Conservation (phyloP, 2,329 filamentous ascomycete genomes). For the Reticulascus tulasneorum region DNA sequence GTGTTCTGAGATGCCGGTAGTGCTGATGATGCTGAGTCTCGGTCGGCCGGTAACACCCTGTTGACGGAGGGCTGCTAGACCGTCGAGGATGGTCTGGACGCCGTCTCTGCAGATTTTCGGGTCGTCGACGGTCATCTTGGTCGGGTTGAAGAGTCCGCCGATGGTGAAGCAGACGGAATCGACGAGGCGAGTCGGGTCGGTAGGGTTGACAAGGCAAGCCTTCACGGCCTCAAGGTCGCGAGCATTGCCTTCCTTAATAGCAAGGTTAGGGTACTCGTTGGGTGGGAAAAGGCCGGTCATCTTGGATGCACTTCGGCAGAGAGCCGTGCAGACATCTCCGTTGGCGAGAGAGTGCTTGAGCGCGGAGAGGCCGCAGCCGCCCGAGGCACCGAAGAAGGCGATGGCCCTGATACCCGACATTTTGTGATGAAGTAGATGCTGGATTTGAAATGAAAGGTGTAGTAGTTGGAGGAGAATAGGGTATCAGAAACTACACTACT, state of each 20-base stretch:
- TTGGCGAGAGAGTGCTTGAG: conserved; percentile 31
- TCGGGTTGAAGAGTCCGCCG: conserved; percentile 25
- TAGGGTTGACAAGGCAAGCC: conserved; percentile 23
- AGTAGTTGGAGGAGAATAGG: no score
- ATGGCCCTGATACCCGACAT: conserved; percentile 19
- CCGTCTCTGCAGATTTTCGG: conserved; percentile 36
- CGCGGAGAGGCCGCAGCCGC: conserved; percentile 33
- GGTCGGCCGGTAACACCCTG: conserved; percentile 22
- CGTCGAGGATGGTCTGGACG: conserved; percentile 27
- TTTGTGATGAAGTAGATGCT: neutral
- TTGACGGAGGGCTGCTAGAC: conserved; percentile 22
- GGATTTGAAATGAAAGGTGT: no score
- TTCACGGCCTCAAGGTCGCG: conserved; percentile 28
- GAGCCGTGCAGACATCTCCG: conserved; percentile 34
- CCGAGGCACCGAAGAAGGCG: conserved; percentile 39
- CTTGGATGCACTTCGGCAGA: conserved; percentile 37
- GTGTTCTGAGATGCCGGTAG: conserved; percentile 33
- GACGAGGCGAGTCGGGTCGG: conserved; percentile 24
- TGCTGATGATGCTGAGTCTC: conserved; percentile 29
- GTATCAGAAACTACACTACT: no score
- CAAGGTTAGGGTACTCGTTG: conserved; percentile 26
- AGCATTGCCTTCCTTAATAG: conserved; percentile 34
- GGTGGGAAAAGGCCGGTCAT: conserved; percentile 27
- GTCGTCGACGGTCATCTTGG: conserved; percentile 27
- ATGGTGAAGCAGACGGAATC: conserved; percentile 36